These are phyloP conservation scores for Physcomitrellopsis africana DNA, from an alignment of 225 moss, liverwort and hornwort species.

Conservation along the genomic window DNA sequence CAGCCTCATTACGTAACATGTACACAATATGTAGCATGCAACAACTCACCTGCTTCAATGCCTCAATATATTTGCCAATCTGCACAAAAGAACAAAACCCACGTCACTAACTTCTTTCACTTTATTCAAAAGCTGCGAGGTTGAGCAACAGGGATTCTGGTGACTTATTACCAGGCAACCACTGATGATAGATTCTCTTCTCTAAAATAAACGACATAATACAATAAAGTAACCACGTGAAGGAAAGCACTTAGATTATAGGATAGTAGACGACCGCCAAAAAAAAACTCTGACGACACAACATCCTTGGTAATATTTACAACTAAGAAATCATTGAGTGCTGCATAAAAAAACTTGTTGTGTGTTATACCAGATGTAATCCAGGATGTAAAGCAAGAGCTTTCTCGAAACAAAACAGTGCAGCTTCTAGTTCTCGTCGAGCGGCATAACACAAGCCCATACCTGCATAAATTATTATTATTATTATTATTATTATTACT, in stretches of 20 bases:
- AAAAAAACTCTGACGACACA: not conserved
- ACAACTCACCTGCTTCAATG: constrained; percentile 51
- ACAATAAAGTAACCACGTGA: not conserved
- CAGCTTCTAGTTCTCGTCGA: constrained; percentile 52
- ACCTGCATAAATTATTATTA: constrained; percentile 34
- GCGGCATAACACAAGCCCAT: constrained; percentile 71
- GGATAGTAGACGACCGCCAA: constrained; percentile 1
- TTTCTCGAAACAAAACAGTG: constrained; percentile 68
- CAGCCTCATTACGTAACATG: not conserved
- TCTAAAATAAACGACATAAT: not conserved
- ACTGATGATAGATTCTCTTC: not conserved
- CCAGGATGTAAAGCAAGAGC: constrained; percentile 61
- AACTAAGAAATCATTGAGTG: not conserved
- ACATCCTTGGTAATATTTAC: not conserved
- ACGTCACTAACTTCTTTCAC: not conserved
- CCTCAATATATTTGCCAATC: constrained; percentile 66
- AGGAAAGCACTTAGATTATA: not conserved
- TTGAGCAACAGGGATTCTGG: not conserved
- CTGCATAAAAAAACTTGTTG: not conserved
- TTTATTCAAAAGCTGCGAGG: not conserved
- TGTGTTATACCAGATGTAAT: constrained; percentile 50
- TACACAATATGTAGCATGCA: no score
- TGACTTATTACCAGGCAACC: not conserved
- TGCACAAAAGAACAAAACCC: constrained; percentile 22
- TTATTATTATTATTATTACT: not conserved